These are phyloP conservation scores for Danielozyma ontarioensis DNA, from an alignment of 805 yeast species.

Conservation along the genomic window DNA sequence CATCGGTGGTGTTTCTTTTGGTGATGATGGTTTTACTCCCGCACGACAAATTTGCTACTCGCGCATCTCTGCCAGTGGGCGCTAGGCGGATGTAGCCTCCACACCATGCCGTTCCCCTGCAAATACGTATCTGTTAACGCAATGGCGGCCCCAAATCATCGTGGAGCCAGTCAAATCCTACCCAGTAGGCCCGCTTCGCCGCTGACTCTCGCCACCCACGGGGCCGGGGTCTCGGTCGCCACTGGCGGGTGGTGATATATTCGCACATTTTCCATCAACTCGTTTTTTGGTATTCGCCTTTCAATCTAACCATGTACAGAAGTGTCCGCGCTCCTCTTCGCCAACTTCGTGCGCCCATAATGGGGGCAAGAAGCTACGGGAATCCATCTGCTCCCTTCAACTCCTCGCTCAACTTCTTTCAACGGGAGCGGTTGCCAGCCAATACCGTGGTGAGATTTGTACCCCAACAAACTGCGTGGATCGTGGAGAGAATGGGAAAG, in stretches of 20 bases:
- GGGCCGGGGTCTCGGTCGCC: no score
- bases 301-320: not conserved
- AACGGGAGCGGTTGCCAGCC: constrained; percentile 60
- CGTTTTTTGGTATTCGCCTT: no score
- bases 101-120: no score
- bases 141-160: not conserved
- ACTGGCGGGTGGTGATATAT: no score
- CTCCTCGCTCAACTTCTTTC: constrained; percentile 47
- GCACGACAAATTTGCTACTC: constrained; percentile 2
- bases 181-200: no score
- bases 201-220: no score
- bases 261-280: no score
- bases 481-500: constrained; percentile 88
- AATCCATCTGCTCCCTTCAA: not conserved
- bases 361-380: not conserved
- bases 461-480: constrained; percentile 89
- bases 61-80: no score
- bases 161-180: no score
- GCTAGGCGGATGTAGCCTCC: no score
- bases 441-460: constrained; percentile 74
- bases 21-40: constrained; percentile 1
- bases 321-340: no score
- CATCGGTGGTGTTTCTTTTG: constrained; percentile 32
- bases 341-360: not conserved
- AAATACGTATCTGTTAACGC: not conserved